These are phyloP conservation scores for Stagonosporopsis chrysanthemi DNA, from an alignment of 2,329 filamentous ascomycete species.

Conservation along the genomic window DNA sequence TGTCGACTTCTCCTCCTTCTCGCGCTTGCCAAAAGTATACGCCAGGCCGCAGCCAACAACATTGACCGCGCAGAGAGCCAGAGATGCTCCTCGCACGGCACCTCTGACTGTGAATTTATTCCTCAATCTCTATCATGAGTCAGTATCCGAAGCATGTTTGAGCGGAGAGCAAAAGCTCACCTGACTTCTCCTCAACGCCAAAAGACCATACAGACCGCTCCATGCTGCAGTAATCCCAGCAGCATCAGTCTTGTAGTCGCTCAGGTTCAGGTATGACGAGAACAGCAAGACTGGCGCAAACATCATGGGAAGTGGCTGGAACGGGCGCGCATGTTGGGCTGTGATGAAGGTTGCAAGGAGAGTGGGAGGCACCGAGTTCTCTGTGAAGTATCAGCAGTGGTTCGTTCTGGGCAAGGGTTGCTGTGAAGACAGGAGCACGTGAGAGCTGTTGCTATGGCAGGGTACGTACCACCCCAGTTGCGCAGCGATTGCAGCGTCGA, in stretches of 20 bases:
- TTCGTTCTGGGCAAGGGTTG: not conserved
- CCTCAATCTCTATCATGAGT: conserved; percentile 46
- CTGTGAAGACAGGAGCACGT: conserved; percentile 24
- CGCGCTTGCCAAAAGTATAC: conserved; percentile 59
- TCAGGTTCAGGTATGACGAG: conserved; percentile 70
- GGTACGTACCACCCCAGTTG: conserved; percentile 60
- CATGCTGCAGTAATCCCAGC: conserved; percentile 70
- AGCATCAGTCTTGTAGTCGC: conserved; percentile 67
- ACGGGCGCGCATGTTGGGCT: conserved; percentile 71
- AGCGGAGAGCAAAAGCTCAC: conserved; percentile 26
- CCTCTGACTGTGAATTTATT: conserved; percentile 61
- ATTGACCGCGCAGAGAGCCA: conserved; percentile 61
- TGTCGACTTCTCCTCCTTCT: conserved; percentile 40
- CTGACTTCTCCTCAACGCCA: conserved; percentile 66
- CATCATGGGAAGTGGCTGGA: conserved; percentile 70
- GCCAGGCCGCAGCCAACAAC: conserved; percentile 60
- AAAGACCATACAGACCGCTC: conserved; percentile 69
- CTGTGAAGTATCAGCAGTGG: conserved; percentile 49
- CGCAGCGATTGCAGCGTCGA: conserved; percentile 55
- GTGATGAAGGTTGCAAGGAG: conserved; percentile 71
- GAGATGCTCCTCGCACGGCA: conserved; percentile 59
- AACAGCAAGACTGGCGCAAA: conserved; percentile 72
- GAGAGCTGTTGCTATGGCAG: conserved; percentile 17
- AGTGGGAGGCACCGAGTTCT: conserved; percentile 69
- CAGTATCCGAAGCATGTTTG: not conserved